Evolutionary conservation across 2,329 filamentous ascomycete species (phyloP).

Genomic region (Leptographium wingfieldii): DNA sequence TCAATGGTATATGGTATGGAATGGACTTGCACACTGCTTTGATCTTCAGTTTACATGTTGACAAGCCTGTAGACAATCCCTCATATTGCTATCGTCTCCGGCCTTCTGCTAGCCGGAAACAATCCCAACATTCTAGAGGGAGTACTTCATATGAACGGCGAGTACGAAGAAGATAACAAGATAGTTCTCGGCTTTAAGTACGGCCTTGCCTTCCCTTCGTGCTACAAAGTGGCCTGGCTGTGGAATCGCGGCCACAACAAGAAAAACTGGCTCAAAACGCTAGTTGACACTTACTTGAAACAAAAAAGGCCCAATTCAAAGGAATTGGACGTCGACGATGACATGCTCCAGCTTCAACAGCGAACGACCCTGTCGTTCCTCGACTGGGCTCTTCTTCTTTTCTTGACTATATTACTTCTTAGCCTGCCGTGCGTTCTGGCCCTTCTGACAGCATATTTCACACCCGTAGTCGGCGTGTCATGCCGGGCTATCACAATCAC

Average conservation of each 20-base stretch:
- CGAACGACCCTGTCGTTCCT: slow-evolving; percentile 7
- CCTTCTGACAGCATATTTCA: slow-evolving; percentile 15
- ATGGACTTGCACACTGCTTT: neutral
- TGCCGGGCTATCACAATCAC: slow-evolving; percentile 15
- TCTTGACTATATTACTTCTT: slow-evolving; percentile 11
- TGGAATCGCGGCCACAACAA: slow-evolving; percentile 17
- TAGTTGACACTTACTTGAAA: slow-evolving; percentile 9
- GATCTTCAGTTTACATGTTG: neutral
- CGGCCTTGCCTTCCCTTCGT: slow-evolving; percentile 15
- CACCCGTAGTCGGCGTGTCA: slow-evolving; percentile 14
- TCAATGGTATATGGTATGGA: slow-evolving; percentile 15
- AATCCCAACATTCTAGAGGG: slow-evolving; percentile 17
- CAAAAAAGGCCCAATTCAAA: neutral
- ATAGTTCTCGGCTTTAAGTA: slow-evolving; percentile 11
- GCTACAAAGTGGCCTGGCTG: slow-evolving; percentile 17
- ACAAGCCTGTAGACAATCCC: slow-evolving; percentile 12
- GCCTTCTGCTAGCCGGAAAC: slow-evolving; percentile 17
- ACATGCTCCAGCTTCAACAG: slow-evolving; percentile 9
- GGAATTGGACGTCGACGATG: no score
- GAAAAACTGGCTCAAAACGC: slow-evolving; percentile 14
- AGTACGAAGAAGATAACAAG: slow-evolving; percentile 7
- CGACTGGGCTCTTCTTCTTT: slow-evolving; percentile 13
- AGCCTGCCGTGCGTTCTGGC: slow-evolving; percentile 13
- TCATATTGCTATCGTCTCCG: slow-evolving; percentile 17
- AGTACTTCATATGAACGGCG: slow-evolving; percentile 12